A percentile compares a stretch with the other conserved stretches of the same genome.
Evolutionary conservation across 495 filamentous ascomycete species (phyloP).

Genomic region (Chaetomium fimeti): DNA sequence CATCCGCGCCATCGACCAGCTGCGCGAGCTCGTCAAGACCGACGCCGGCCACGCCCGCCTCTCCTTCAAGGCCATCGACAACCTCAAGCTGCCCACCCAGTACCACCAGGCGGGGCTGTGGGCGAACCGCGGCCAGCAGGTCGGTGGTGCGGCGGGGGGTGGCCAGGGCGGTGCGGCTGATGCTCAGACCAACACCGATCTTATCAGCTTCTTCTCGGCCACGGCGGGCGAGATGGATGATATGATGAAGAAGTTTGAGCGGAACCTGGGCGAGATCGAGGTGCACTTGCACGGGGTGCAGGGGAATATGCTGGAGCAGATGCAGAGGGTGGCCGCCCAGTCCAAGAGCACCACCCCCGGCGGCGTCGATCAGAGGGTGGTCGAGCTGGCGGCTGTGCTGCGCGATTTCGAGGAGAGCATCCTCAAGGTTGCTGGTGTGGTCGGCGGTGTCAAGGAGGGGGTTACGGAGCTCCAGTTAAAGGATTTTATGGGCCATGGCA

Average conservation of each 20-base stretch:
- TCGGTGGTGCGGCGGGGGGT: conserved; percentile 21
- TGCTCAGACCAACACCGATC: conserved; percentile 58
- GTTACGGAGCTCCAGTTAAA: conserved; percentile 66
- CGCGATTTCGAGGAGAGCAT: conserved; percentile 78
- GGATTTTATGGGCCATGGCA: conserved; percentile 43
- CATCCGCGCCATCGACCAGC: conserved; percentile 64
- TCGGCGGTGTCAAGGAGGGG: conserved; percentile 66
- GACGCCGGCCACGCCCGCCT: conserved; percentile 72
- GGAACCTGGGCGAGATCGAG: conserved; percentile 77
- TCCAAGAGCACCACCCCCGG: conserved; percentile 49
- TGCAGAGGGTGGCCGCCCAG: conserved; percentile 61
- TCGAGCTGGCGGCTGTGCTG: conserved; percentile 63
- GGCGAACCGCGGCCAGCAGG: conserved; percentile 44
- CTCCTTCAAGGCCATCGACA: conserved; percentile 72
- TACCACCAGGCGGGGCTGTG: conserved; percentile 64
- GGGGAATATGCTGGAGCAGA: conserved; percentile 63
- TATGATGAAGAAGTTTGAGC: conserved; percentile 63
- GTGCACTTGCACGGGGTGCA: conserved; percentile 76
- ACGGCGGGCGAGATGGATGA: conserved; percentile 68
- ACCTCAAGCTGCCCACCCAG: conserved; percentile 69
- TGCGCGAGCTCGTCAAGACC: conserved; percentile 60
- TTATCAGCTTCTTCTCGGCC: conserved; percentile 74
- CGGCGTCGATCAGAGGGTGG: conserved; percentile 42
- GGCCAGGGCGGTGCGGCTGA: conserved; percentile 44
- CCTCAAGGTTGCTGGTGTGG: conserved; percentile 67